These are phyloP conservation scores for Crucihimalaya himalaica DNA, from an alignment of 345 rosid genomes.

Conservation along the genomic window DNA sequence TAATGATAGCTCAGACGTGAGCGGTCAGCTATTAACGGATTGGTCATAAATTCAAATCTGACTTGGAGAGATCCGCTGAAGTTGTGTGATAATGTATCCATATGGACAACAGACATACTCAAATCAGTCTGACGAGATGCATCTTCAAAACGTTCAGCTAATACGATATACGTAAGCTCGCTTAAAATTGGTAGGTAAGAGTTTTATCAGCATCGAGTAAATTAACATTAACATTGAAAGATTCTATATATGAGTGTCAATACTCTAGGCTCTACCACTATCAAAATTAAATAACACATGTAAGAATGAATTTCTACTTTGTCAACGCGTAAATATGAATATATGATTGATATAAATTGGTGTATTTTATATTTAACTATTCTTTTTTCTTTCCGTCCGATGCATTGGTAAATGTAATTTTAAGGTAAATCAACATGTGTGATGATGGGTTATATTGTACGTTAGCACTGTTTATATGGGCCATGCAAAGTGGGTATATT, in stretches of 20 bases:
- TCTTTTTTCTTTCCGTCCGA: background rate
- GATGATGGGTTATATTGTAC: constrained; percentile 1
- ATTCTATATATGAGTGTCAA: background rate
- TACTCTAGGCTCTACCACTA: background rate
- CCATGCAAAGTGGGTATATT: constrained; percentile 33
- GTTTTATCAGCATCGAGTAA: background rate
- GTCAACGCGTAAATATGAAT: background rate
- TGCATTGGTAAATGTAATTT: background rate
- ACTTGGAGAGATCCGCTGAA: no score
- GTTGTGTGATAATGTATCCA: no score
- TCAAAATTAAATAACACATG: background rate
- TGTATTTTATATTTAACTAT: background rate
- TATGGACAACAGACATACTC: background rate
- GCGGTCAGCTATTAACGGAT: no score
- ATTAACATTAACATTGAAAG: background rate
- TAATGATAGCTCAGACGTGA: no score
- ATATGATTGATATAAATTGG: background rate
- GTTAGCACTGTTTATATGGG: constrained; percentile 27
- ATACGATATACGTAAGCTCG: background rate
- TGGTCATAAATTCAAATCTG: no score
- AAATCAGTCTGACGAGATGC: background rate
- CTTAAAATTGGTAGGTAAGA: background rate
- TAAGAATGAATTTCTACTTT: no score
- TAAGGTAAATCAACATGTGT: constrained; percentile 21
- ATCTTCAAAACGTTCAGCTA: background rate